phyloP scores from a whole-genome alignment of 1,284 basidiomycete species.

The Xerocomus nothofagi region DNA sequence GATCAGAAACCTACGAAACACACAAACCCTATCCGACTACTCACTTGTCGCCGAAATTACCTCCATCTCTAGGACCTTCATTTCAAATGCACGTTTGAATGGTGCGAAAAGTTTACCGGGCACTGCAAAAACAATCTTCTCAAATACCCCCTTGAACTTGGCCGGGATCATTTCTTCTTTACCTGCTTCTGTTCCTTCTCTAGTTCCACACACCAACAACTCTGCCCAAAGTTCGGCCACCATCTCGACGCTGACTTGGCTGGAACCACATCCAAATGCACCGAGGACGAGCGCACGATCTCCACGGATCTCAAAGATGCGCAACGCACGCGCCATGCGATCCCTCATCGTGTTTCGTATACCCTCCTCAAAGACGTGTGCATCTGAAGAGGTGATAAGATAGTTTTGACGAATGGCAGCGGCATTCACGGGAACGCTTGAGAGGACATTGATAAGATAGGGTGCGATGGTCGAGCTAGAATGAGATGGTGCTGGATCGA shows the following conservation, averaged over 20 bases:
- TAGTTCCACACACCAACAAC: conserved; percentile 44
- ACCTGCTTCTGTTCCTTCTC: conserved; percentile 18
- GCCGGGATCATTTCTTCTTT: conserved; percentile 26
- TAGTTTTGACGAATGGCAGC: conserved; percentile 44
- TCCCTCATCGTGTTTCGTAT: conserved; percentile 40
- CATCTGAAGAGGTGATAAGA: conserved; percentile 36
- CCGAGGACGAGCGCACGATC: conserved; percentile 47
- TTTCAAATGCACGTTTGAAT: conserved; percentile 45
- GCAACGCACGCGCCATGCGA: conserved; percentile 41
- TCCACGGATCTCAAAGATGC: conserved; percentile 47
- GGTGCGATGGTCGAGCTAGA: conserved; percentile 37
- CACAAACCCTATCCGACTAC: conserved; percentile 12
- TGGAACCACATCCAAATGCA: conserved; percentile 48
- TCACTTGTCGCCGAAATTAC: conserved; percentile 34
- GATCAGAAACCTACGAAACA: background rate
- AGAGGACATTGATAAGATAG: conserved; percentile 46
- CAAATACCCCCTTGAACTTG: conserved; percentile 43
- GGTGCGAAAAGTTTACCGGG: conserved; percentile 38
- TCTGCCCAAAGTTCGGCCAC: conserved; percentile 48
- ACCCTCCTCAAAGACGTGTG: conserved; percentile 40
- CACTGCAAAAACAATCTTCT: conserved; percentile 47
- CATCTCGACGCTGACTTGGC: conserved; percentile 43
- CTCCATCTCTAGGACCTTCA: conserved; percentile 43
- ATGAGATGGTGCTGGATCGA: conserved; percentile 6
- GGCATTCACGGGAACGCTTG: conserved; percentile 46